Conservation (phyloP, 139 green algal genomes). For the Desmodesmus armatus region DNA sequence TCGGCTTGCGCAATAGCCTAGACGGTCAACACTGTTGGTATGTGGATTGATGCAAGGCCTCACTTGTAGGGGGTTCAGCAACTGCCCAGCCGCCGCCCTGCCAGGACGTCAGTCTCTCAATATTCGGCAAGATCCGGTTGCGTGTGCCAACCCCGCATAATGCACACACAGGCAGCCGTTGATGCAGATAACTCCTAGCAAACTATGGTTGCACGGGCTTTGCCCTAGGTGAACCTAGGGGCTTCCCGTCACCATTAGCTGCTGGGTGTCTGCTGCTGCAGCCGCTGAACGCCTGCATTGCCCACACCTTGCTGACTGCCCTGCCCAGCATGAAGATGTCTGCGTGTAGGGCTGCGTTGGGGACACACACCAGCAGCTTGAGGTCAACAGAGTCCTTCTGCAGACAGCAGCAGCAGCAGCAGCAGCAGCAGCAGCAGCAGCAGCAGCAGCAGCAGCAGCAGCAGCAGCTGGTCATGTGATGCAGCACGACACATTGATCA, state of each 20-base stretch:
- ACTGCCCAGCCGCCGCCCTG: no score
- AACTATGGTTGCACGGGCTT: background rate
- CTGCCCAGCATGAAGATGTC: no score
- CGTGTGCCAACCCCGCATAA: background rate
- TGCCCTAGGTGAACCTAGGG: no score
- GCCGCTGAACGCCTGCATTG: background rate
- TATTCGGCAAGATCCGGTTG: background rate
- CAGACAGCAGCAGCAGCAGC: background rate
- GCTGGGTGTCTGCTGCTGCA: background rate
- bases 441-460: background rate
- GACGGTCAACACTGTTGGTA: no score
- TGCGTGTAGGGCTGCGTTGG: no score
- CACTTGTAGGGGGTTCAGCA: no score
- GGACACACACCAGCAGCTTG: no score
- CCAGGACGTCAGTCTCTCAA: background rate
- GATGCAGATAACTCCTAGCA: background rate
- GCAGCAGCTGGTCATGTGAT: background rate
- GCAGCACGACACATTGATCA: no score
- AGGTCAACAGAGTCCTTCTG: no score
- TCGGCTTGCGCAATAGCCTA: no score
- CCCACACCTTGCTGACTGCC: no score
- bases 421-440: conserved; percentile 18
- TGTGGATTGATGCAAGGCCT: no score
- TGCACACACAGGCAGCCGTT: background rate
- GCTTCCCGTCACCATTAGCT: background rate